Evolutionary conservation across 2,329 filamentous ascomycete genomes (phyloP), one percentile per base, ranked within the genome.

Genomic region (Parascedosporium putredinis): DNA sequence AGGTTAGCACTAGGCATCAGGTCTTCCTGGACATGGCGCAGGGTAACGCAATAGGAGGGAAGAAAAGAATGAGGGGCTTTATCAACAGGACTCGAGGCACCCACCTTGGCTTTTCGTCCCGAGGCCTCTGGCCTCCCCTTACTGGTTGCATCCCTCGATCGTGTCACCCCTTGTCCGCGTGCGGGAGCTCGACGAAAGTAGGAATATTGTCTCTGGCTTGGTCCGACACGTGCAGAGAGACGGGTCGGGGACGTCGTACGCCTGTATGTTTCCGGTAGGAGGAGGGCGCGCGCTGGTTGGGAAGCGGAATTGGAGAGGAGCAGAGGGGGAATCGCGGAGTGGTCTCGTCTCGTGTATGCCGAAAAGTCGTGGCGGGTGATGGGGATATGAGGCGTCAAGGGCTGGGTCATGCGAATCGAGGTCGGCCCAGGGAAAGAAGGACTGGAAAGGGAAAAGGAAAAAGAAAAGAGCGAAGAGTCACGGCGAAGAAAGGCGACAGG

Each of bases 21-120:
- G n/a, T n/a, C n/a, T n/a, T n/a, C n/a, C n/a, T n/a, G n/a, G n/a
- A n/a, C n/a, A n/a, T n/a, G n/a, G n/a, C n/a, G n/a, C n/a, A n/a
- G n/a, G n/a, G n/a, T n/a, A n/a, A n/a, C n/a, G n/a, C n/a, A n/a
- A n/a, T n/a, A n/a, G n/a, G n/a, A n/a, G n/a, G n/a, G n/a, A n/a
- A n/a, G n/a, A n/a, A n/a, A n/a, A n/a, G n/a, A n/a, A n/a, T n/a
- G n/a, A n/a, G n/a, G n/a, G n/a, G n/a, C n/a, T n/a, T n/a, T n/a
- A n/a, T n/a, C n/a, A n/a, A n/a, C n/a, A n/a, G n/a, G n/a, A n/a
- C n/a, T n/a, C n/a, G n/a, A n/a, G n/a, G 24, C 38, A 54, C 54
- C 25, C 31, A 55, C 78, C 75, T 82, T 82, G 60, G 76, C 75
- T 72, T 79, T 81, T 61, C 78, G 75, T 66, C 73, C 76, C 62